These are phyloP conservation scores for Schizosaccharomyces japonicus DNA, from an alignment of 805 yeast genomes.

Conservation along the genomic window DNA sequence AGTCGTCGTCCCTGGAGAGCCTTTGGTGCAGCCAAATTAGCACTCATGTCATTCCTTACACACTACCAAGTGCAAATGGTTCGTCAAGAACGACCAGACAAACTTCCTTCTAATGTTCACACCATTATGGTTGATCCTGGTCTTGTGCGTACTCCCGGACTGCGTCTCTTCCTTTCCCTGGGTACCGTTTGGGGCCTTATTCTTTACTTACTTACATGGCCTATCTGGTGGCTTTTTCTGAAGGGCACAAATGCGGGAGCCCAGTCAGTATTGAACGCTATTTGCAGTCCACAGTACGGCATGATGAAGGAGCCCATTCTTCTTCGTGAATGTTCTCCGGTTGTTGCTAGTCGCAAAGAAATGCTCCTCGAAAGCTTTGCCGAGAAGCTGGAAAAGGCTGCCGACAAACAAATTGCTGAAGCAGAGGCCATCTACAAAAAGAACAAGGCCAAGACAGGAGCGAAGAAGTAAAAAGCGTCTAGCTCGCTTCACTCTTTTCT, in stretches of 20 bases:
- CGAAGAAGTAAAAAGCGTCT: background rate
- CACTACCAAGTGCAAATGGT: conserved; percentile 51
- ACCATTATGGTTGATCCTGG: conserved; percentile 78
- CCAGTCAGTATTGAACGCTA: conserved; percentile 46
- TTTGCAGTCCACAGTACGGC: conserved; percentile 36
- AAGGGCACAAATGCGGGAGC: conserved; percentile 61
- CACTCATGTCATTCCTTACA: conserved; percentile 48
- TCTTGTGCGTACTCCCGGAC: conserved; percentile 64
- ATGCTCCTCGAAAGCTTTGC: background rate
- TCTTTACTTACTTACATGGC: conserved; percentile 45
- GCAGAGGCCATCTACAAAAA: background rate
- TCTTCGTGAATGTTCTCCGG: background rate
- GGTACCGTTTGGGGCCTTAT: conserved; percentile 43
- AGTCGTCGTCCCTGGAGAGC: conserved; percentile 42
- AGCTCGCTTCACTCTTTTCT: too few species aligned
- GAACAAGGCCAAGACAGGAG: background rate
- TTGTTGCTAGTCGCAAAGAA: background rate
- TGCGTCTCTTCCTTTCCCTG: conserved; percentile 51
- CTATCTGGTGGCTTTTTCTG: conserved; percentile 59
- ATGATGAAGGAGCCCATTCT: background rate
- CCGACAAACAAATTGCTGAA: background rate
- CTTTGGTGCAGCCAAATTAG: conserved; percentile 61
- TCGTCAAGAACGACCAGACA: conserved; percentile 38
- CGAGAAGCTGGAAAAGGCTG: background rate
- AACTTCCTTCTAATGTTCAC: conserved; percentile 41